Base-by-base conservation (phyloP, 2,329 filamentous ascomycete species). In the Calonectria pseudoreteaudii region DNA sequence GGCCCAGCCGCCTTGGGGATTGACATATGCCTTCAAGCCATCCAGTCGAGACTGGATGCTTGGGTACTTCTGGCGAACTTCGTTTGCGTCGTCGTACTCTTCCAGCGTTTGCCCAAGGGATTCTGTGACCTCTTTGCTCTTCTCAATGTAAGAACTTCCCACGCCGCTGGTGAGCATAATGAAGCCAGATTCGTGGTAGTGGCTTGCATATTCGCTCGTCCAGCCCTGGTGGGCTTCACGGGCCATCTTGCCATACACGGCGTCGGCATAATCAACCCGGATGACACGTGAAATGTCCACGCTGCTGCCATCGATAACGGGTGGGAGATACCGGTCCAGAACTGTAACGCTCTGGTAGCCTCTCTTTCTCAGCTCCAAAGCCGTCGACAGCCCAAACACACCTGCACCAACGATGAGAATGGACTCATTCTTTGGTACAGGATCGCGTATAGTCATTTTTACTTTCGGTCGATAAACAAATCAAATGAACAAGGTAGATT, bases 211-310 rank as follows among this genome's bases (percentile, higher is more conserved):
- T 18, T 80, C 76, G 0, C 73, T 70, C 11, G 31, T 65, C 83
- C 83, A 84, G 2, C 76, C 80, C 0, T 75, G 64, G 14, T 79
- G 72, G 4, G 83, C 80, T 65, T 84, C 81, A 18, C 74, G 75
- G 5, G 90, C 92, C 67, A 95, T 89, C 53, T 85, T 84, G 6
- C 90, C 88, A 79, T 95, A 95, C 18, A 90, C 86, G 0, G 88
- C 83, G 76, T 92, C 89, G 16, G 91, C 91, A 78, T 95, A 95
- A 83, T 95, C 93, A 56, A 83, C 77, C 8, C 85, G 83, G 53
- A 86, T 82, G 70, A 86, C 82, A 23, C 86, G 84, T 7, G 85
- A 86, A 23, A 84, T 81, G 71, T 87, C 85, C n/a, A 85, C 84
- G 56, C 84, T 86, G 70, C 85, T 84, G 34, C 83, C 83, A 16